Base-by-base conservation (phyloP, 768 basidiomycete species). In the Tylopilus subfusipes region DNA sequence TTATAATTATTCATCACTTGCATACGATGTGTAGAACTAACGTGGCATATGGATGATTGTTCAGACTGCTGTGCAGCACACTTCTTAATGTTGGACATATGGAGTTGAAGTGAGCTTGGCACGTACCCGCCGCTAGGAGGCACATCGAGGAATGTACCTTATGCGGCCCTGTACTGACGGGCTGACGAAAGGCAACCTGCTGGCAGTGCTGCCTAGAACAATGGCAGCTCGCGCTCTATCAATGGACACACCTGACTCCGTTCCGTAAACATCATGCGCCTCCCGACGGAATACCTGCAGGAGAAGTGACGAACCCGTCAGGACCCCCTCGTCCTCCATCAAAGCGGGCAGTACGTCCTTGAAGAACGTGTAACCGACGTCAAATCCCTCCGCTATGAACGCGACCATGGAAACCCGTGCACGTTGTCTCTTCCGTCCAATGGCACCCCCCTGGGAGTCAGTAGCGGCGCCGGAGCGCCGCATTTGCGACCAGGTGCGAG, bases 81-180 rank as follows among this genome's bases (percentile, higher is more conserved):
- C 19, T 18, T n/a, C 11, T 16, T n/a, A 16, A 36, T 36, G 16
- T 11, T 39, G n/a, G 38, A 13, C 36, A 21, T n/a, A 39, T 9
- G n/a, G n/a, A 21, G 38, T 21, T 39, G n/a, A 10, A 43, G 25
- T 4, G 16, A 18, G 16, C 7, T 18, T 13, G 13, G 16, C 16
- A 43, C 25, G 27, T 50, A 19, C 11, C 33, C 24, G 34, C 31
- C 19, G 18, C 46, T 8, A 48, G 16, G 42, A 48, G 36, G 40
- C 24, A 43, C 48, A 43, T 38, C 24, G 21, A 18, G n/a, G 10
- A 24, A 22, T 16, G 39, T 52, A 56, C 43, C 42, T 42, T 54
- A 55, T 59, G 24, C 53, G 64, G 33, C 54, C 64, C 48, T 57
- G 55, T 6, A 51, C 52, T 25, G 24, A 55, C 16, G 55, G 59